Evolutionary conservation across 2,329 filamentous ascomycete species (phyloP), one percentile per base, ranked within the genome.

Genomic region (Monilinia aucupariae): DNA sequence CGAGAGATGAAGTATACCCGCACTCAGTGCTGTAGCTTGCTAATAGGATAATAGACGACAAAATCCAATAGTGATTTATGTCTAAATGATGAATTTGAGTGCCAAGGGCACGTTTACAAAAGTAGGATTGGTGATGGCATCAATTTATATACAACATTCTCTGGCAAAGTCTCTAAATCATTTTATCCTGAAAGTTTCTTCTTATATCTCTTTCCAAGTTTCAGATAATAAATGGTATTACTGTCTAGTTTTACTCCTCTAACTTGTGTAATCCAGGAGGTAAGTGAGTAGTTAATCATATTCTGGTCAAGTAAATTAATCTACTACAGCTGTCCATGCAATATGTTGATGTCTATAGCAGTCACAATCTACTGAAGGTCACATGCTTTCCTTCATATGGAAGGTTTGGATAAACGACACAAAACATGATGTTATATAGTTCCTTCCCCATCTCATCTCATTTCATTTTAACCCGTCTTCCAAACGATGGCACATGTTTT

Each of bases 1-100:
- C 6, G 27, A 30, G 27, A 30, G 6, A 69, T 54, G 64, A 67
- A 66, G 62, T 67, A 43, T 56, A 65, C 51, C 59, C 63, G 32
- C 59, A 55, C 43, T 63, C 65, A 50, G 61, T 69, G 32, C 64
- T 66, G 48, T 70, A 68, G 64, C 63, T 63, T 61, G 64, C 66
- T 70, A 56, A 65, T 65, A 39, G 45, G 48, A 62, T 61, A 59
- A 45, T 25, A 62, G 59, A 49, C 15, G 20, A 34, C 13, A 27
- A 43, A 61, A 25, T 50, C 15, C 34, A 15, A 20, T 37, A 34
- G n/a, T 59, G 34, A 51, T 55, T 10, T 13, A 45, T 30, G n/a
- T 32, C 43, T n/a, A 27, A 50, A 43, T 34, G 30, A 48, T 25
- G 27, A 17, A 17, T 34, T 25, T 9, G 37, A 37, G 37, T 53